Evolutionary conservation across 2,329 filamentous ascomycete species (phyloP).

Genomic region (Fusarium chlamydosporum): DNA sequence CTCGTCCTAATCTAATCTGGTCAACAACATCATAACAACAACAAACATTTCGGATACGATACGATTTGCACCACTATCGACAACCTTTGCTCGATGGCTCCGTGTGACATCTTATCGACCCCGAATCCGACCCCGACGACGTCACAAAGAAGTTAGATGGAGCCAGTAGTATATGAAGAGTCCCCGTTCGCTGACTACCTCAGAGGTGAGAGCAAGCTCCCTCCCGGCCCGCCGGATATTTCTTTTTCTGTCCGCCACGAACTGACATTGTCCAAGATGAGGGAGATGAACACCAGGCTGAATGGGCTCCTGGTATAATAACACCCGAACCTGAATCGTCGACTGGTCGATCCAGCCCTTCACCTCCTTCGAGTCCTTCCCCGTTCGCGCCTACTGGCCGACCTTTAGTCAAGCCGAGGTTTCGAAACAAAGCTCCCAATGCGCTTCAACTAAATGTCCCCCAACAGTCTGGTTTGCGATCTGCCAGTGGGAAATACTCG

Average conservation of each 20-base stretch:
- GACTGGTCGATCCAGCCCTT: constrained; percentile 58
- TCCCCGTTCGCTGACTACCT: constrained; percentile 91
- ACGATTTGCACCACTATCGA: constrained; percentile 26
- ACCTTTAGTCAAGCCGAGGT: constrained; percentile 67
- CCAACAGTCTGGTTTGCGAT: constrained; percentile 57
- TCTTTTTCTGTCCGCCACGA: background rate
- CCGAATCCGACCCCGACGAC: constrained; percentile 35
- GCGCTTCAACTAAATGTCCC: constrained; percentile 61
- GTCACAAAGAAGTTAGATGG: constrained; percentile 67
- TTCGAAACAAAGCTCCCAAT: constrained; percentile 63
- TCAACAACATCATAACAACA: constrained; percentile 33
- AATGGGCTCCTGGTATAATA: constrained; percentile 62
- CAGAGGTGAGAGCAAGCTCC: constrained; percentile 73
- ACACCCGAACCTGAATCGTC: constrained; percentile 54
- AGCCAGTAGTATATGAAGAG: constrained; percentile 87
- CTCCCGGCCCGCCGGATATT: constrained; percentile 7
- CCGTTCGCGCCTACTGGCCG: constrained; percentile 71
- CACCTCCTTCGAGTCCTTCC: constrained; percentile 63
- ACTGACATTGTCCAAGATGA: constrained; percentile 57
- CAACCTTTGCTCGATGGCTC: constrained; percentile 51
- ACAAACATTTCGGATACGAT: constrained; percentile 15
- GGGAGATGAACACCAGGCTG: constrained; percentile 61
- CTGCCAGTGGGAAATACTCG: constrained; percentile 66
- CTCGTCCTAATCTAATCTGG: constrained; percentile 21
- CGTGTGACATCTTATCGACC: constrained; percentile 48